Percentiles rank a stretch among this genome's conserved stretches.
Conservation (phyloP, 495 filamentous ascomycete genomes). For the Penicillium arizonense region DNA sequence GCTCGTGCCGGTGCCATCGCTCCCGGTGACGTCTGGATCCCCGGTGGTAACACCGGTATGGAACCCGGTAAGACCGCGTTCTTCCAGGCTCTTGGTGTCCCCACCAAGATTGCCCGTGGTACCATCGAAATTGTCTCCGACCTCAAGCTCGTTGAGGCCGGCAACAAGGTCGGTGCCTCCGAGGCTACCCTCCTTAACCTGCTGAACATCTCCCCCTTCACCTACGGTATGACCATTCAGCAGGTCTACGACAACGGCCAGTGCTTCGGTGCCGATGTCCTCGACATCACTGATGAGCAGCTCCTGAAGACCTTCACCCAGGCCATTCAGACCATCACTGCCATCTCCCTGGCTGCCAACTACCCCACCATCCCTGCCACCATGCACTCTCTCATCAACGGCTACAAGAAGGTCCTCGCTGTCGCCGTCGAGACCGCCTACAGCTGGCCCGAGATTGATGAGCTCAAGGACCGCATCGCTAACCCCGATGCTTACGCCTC, state of each 20-base stretch:
- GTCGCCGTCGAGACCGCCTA: conserved; percentile 88
- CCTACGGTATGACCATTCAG: conserved; percentile 93
- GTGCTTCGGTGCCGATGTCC: conserved; percentile 75
- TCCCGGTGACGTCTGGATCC: conserved; percentile 84
- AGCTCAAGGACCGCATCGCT: conserved; percentile 98
- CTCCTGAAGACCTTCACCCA: conserved; percentile 79
- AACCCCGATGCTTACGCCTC: conserved; percentile 94
- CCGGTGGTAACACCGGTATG: conserved; percentile 99
- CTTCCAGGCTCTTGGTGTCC: conserved; percentile 99
- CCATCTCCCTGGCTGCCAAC: conserved; percentile 84
- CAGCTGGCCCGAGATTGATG: conserved; percentile 92
- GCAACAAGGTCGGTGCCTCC: conserved; percentile 93
- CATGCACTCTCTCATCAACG: conserved; percentile 91
- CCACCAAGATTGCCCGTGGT: conserved; percentile 99
- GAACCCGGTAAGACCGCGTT: conserved; percentile 99
- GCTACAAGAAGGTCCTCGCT: conserved; percentile 94
- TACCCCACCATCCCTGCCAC: conserved; percentile 96
- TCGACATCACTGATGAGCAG: conserved; percentile 92
- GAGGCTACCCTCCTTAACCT: conserved; percentile 98
- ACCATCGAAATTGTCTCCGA: conserved; percentile 99
- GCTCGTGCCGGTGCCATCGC: conserved; percentile 96
- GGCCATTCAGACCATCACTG: conserved; percentile 83
- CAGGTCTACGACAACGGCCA: conserved; percentile 98
- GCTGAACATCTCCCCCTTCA: conserved; percentile 99
- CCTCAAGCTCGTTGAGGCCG: conserved; percentile 94